Evolutionary conservation across 495 filamentous ascomycete species (phyloP).

Genomic region (Chaetomium fimeti): DNA sequence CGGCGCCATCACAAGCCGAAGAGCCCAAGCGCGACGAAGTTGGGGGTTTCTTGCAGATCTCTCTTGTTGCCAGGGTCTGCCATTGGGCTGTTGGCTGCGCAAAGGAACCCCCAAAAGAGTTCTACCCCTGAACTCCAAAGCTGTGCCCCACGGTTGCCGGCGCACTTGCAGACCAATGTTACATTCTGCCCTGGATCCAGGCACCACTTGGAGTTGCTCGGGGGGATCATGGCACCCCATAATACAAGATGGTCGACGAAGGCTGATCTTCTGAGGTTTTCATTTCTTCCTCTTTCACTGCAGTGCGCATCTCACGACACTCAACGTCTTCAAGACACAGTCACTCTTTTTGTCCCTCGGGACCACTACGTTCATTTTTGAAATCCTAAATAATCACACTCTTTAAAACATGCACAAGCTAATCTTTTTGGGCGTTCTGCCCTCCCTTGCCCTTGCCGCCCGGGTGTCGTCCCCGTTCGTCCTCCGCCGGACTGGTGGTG

Average conservation of each 20-base stretch:
- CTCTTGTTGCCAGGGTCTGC: neutral
- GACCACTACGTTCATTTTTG: slow-evolving; percentile 22
- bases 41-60: neutral
- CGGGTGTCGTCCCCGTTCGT: neutral
- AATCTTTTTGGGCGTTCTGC: slow-evolving; percentile 24
- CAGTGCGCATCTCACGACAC: slow-evolving; percentile 13
- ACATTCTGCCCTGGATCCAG: neutral
- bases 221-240: neutral
- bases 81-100: slow-evolving; percentile 1
- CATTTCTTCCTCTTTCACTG: neutral
- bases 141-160: neutral
- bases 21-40: neutral
- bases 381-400: slow-evolving; percentile 1
- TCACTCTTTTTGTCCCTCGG: slow-evolving; percentile 24
- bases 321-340: slow-evolving; percentile 13
- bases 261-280: neutral
- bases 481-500: slow-evolving; percentile 3
- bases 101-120: neutral
- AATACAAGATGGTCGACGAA: slow-evolving; percentile 1
- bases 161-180: slow-evolving; percentile 10
- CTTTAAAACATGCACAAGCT: slow-evolving; percentile 21
- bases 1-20: neutral
- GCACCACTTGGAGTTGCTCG: neutral
- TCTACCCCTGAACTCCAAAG: neutral
- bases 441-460: slow-evolving; percentile 19